A percentile compares a stretch with the other conserved stretches of the same genome.
Evolutionary conservation across 2,329 filamentous ascomycete species (phyloP).

Genomic region (Geoglossum cookeanum): DNA sequence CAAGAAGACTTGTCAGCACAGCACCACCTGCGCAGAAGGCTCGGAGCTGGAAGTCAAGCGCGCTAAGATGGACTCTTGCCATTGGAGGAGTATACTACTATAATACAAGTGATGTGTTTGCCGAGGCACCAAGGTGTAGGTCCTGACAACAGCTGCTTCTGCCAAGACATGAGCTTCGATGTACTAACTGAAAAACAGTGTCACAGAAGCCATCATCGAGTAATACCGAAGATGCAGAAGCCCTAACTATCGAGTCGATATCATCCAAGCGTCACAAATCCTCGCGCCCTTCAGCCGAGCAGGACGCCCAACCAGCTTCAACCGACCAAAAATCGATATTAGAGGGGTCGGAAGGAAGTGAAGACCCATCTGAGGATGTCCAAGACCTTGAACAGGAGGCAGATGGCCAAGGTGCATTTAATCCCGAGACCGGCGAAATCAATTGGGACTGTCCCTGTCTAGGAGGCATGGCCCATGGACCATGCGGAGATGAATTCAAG

Average conservation of each 20-base stretch:
- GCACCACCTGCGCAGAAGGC: constrained; percentile 42
- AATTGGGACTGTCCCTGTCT: constrained; percentile 99
- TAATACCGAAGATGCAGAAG: not conserved
- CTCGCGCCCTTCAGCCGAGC: not conserved
- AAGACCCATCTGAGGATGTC: constrained; percentile 11
- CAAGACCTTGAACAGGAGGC: constrained; percentile 61
- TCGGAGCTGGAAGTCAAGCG: constrained; percentile 64
- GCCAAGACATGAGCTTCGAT: not conserved
- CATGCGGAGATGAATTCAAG: constrained; percentile 90
- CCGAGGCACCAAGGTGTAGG: constrained; percentile 62
- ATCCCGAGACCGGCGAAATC: constrained; percentile 96
- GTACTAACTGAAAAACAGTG: not conserved
- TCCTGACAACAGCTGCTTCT: constrained; percentile 6
- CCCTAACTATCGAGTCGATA: not conserved
- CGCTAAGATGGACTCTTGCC: constrained; percentile 56
- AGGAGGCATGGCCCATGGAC: constrained; percentile 90
- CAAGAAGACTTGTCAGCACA: constrained; percentile 31
- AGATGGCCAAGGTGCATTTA: constrained; percentile 77
- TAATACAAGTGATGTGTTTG: constrained; percentile 74
- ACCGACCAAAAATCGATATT: not conserved
- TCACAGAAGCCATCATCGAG: not conserved
- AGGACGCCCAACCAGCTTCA: not conserved
- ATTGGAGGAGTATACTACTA: constrained; percentile 76
- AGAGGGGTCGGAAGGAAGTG: not conserved
- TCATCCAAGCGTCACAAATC: not conserved